phyloP scores from a whole-genome alignment of 768 basidiomycete species.

The Mycena vitilis region DNA sequence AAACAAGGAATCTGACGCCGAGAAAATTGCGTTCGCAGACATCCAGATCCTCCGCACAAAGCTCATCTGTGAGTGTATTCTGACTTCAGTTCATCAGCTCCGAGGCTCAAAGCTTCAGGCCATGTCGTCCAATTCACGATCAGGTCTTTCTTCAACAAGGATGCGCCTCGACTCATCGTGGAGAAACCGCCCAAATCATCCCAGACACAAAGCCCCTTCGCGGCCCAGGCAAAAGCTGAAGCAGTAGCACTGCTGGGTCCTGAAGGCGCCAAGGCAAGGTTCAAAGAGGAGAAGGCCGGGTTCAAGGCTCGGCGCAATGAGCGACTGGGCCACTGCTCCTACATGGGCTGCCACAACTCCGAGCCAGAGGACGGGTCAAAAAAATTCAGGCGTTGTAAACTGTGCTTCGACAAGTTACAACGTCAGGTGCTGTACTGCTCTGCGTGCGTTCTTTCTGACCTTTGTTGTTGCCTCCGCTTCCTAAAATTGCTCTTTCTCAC shows the following conservation, averaged over 20 bases:
- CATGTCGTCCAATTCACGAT: slow-evolving; percentile 25
- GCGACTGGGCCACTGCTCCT: slow-evolving; percentile 24
- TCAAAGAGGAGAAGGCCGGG: slow-evolving; percentile 1
- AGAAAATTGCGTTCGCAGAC: slow-evolving; percentile 15
- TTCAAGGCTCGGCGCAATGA: not conserved
- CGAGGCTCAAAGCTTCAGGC: not conserved
- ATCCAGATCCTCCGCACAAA: slow-evolving; percentile 23
- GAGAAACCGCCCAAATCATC: slow-evolving; percentile 6
- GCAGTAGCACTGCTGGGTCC: not conserved
- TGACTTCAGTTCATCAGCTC: not conserved
- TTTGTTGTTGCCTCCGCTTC: not conserved
- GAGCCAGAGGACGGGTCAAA: slow-evolving; percentile 10
- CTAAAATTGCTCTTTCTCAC: not conserved
- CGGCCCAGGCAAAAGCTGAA: not conserved
- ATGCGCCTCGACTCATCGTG: slow-evolving; percentile 7
- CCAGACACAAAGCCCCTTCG: not conserved
- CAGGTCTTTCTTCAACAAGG: slow-evolving; percentile 17
- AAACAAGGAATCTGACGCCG: not conserved
- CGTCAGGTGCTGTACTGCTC: slow-evolving; percentile 32
- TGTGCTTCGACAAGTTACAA: slow-evolving; percentile 24
- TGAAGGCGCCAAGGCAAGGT: not conserved
- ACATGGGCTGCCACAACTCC: slow-evolving; percentile 10
- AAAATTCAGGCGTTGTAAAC: slow-evolving; percentile 22
- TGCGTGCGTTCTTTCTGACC: not conserved
- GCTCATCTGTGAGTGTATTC: slow-evolving; percentile 25